phyloP scores from a whole-genome alignment of 2,329 filamentous ascomycete species.

The Aspergillus terreus region DNA sequence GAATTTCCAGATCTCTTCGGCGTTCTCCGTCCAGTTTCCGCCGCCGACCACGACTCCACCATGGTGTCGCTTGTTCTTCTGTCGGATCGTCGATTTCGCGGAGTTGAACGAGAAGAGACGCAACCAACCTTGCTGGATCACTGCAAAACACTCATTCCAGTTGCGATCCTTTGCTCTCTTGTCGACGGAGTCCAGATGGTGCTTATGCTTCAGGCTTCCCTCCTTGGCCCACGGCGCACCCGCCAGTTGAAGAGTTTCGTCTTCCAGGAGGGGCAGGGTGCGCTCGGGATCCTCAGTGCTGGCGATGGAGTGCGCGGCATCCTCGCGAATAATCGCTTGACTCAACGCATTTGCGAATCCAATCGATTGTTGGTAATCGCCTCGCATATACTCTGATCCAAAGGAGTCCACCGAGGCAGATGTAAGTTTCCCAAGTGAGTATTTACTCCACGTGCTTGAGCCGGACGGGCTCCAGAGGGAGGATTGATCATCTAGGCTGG shows the following conservation, averaged over 20 bases:
- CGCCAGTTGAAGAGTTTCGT: constrained; percentile 84
- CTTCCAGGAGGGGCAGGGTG: constrained; percentile 70
- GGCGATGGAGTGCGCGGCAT: constrained; percentile 51
- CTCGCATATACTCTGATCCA: constrained; percentile 68
- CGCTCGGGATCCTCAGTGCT: constrained; percentile 59
- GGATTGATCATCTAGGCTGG: constrained; percentile 85
- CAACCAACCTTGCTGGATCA: constrained; percentile 91
- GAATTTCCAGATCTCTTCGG: constrained; percentile 83
- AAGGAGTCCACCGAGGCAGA: constrained; percentile 92
- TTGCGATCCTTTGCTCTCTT: constrained; percentile 92
- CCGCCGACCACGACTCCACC: constrained; percentile 76
- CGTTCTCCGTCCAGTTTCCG: constrained; percentile 97
- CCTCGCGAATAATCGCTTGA: constrained; percentile 91
- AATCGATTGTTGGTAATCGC: constrained; percentile 92
- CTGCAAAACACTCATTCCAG: constrained; percentile 93
- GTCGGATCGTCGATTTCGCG: constrained; percentile 65
- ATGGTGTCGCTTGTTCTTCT: constrained; percentile 53
- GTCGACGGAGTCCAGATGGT: constrained; percentile 85
- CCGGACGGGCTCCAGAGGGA: constrained; percentile 88
- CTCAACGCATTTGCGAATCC: constrained; percentile 96
- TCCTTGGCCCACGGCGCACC: constrained; percentile 99
- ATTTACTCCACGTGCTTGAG: constrained; percentile 94
- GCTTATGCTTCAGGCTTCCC: constrained; percentile 92
- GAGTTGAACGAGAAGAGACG: constrained; percentile 88
- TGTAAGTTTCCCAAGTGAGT: constrained; percentile 84